Evolutionary conservation across 2,329 filamentous ascomycete genomes (phyloP).

Genomic region (Erysiphe pulchra): DNA sequence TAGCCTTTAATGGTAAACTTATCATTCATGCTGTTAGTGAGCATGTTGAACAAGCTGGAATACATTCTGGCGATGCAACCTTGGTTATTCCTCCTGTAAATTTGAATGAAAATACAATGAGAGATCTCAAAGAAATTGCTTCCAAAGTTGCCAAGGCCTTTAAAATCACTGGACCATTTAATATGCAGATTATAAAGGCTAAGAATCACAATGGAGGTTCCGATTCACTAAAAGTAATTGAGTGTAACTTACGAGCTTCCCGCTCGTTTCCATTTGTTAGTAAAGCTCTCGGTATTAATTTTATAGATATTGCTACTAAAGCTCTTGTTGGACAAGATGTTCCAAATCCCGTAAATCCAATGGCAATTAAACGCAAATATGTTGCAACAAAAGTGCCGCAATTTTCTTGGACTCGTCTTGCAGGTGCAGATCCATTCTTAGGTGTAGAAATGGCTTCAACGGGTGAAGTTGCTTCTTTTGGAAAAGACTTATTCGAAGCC

Average conservation of each 20-base stretch:
- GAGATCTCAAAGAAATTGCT: conserved; percentile 81
- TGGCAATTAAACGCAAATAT: conserved; percentile 50
- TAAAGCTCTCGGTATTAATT: conserved; percentile 91
- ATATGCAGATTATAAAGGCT: conserved; percentile 98
- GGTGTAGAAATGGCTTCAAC: conserved; percentile 99
- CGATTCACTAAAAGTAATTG: conserved; percentile 80
- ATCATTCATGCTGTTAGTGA: conserved; percentile 94
- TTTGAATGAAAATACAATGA: conserved; percentile 65
- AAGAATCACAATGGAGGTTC: conserved; percentile 80
- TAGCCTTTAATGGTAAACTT: conserved; percentile 69
- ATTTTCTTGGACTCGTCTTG: conserved; percentile 94
- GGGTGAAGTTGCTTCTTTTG: conserved; percentile 92
- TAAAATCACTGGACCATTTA: conserved; percentile 90
- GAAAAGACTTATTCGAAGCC: conserved; percentile 85
- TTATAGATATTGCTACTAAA: conserved; percentile 97
- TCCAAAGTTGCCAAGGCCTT: conserved; percentile 87
- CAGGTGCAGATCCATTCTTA: conserved; percentile 82
- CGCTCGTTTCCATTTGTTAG: conserved; percentile 95
- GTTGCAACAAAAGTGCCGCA: conserved; percentile 96
- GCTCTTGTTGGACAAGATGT: conserved; percentile 73
- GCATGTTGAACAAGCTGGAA: conserved; percentile 95
- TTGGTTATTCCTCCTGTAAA: conserved; percentile 88
- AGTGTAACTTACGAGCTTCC: conserved; percentile 92
- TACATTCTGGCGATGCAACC: conserved; percentile 93
- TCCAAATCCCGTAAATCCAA: conserved; percentile 56